These are phyloP conservation scores for Orbilia ellipsospora DNA, from an alignment of 2,329 filamentous ascomycete species.

Conservation along the genomic window DNA sequence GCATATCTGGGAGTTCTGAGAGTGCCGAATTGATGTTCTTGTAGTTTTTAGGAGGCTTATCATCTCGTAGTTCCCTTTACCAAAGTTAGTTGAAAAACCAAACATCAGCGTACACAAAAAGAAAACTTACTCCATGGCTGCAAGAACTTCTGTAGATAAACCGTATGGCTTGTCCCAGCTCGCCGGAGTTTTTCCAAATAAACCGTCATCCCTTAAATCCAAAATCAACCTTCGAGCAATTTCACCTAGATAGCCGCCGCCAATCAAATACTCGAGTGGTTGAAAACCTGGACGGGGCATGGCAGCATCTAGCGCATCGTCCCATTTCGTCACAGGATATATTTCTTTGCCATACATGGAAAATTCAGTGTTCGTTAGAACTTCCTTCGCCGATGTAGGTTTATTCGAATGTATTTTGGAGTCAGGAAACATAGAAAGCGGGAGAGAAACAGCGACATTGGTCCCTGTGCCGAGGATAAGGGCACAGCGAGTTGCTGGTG, in stretches of 20 bases:
- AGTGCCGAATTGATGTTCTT: slow-evolving; percentile 15
- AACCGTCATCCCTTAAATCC: slow-evolving; percentile 1
- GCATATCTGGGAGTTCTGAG: slow-evolving; percentile 23
- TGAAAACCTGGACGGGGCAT: slow-evolving; percentile 72
- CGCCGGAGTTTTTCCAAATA: slow-evolving; percentile 16
- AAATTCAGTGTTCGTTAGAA: slow-evolving; percentile 75
- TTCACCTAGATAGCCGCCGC: slow-evolving; percentile 75
- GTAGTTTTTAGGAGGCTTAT: slow-evolving; percentile 30
- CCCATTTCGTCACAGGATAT: slow-evolving; percentile 73
- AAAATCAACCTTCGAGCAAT: slow-evolving; percentile 65
- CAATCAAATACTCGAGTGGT: slow-evolving; percentile 72
- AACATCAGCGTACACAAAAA: not conserved
- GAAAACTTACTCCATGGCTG: slow-evolving; percentile 36
- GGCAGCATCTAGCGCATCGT: slow-evolving; percentile 66
- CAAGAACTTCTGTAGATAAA: slow-evolving; percentile 44
- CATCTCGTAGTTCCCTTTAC: slow-evolving; percentile 9
- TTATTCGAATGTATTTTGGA: slow-evolving; percentile 46
- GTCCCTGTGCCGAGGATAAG: slow-evolving; percentile 75
- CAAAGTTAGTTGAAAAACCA: not conserved
- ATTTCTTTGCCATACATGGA: slow-evolving; percentile 74
- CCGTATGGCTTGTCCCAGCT: slow-evolving; percentile 27
- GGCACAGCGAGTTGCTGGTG: slow-evolving; percentile 70
- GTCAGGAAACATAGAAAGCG: slow-evolving; percentile 67
- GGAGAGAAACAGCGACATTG: slow-evolving; percentile 74
- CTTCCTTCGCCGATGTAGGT: slow-evolving; percentile 62